These are phyloP conservation scores for Ganoderma leucocontextum DNA, from an alignment of 1,284 basidiomycete species.

Conservation along the genomic window DNA sequence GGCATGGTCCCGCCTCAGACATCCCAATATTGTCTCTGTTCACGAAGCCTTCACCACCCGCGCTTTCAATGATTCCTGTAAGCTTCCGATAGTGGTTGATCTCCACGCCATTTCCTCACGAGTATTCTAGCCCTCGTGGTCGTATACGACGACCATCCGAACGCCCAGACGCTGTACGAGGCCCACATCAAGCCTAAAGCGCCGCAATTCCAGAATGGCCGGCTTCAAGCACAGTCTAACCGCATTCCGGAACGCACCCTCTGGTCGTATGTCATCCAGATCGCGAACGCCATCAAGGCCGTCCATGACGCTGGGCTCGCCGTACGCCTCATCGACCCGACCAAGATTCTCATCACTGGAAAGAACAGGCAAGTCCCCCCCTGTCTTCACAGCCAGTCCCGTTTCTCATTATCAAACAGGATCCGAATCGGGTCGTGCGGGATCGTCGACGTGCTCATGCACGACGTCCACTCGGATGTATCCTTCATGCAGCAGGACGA, in stretches of 20 bases:
- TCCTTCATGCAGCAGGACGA: conserved; percentile 86
- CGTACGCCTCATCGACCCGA: conserved; percentile 85
- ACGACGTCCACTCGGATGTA: conserved; percentile 74
- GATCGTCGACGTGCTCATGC: conserved; percentile 84
- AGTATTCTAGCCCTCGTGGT: conserved; percentile 82
- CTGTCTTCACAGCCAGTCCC: neutral
- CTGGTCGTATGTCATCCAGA: conserved; percentile 95
- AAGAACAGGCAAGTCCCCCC: conserved; percentile 76
- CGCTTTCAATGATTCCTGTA: conserved; percentile 93
- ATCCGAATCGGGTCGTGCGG: conserved; percentile 86
- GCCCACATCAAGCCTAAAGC: conserved; percentile 63
- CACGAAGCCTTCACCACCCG: conserved; percentile 96
- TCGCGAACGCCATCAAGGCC: conserved; percentile 87
- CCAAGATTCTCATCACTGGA: conserved; percentile 90
- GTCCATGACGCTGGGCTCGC: conserved; percentile 88
- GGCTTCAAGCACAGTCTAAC: conserved; percentile 48
- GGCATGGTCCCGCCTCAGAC: conserved; percentile 86
- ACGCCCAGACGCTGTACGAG: conserved; percentile 86
- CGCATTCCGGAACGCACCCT: conserved; percentile 83
- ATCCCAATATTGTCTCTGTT: conserved; percentile 89
- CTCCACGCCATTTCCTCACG: neutral
- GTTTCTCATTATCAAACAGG: conserved; percentile 40
- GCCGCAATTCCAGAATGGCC: conserved; percentile 52
- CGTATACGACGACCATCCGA: conserved; percentile 92
- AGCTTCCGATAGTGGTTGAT: conserved; percentile 38